Percentiles rank a stretch among this genome's conserved stretches.
These are phyloP conservation scores for Globisporangium ultimum DNA, from an alignment of 352 stramenopile genomes.

Conservation along the genomic window DNA sequence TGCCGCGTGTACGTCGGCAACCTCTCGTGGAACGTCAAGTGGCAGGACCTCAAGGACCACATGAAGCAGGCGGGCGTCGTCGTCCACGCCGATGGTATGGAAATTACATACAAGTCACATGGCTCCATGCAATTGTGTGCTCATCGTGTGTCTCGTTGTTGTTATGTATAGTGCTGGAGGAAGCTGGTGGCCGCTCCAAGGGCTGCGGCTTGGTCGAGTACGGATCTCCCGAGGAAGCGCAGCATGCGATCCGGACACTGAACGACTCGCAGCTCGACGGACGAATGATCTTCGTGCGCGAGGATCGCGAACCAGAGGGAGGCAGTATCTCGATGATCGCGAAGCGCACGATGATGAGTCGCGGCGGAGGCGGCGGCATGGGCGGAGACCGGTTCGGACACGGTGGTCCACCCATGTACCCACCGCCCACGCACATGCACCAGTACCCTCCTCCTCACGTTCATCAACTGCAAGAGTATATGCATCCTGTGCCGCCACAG, in stretches of 20 bases:
- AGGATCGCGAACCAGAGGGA: constrained; percentile 73
- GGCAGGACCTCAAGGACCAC: constrained; percentile 96
- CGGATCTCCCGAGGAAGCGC: constrained; percentile 63
- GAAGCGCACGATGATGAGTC: constrained; percentile 22
- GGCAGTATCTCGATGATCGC: constrained; percentile 73
- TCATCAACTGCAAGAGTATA: not conserved
- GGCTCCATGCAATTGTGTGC: not conserved
- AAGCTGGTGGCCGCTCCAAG: constrained; percentile 89
- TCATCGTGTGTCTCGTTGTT: not conserved
- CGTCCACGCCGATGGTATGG: constrained; percentile 71
- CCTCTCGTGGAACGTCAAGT: constrained; percentile 90
- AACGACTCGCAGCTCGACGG: constrained; percentile 93
- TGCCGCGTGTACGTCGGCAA: constrained; percentile 89
- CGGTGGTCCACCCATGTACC: constrained; percentile 1
- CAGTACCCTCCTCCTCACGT: not conserved
- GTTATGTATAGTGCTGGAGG: constrained; percentile 51
- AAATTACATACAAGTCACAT: not conserved
- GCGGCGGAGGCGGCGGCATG: not conserved
- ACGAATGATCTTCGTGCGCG: constrained; percentile 84
- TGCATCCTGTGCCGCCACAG: not conserved
- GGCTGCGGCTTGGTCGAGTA: constrained; percentile 82
- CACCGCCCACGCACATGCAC: constrained; percentile 4
- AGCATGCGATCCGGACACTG: constrained; percentile 85
- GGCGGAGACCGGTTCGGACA: not conserved
- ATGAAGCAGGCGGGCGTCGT: constrained; percentile 88